Evolutionary conservation across 73 alveolate species (phyloP).

Genomic region (Tetrahymena thermophila): DNA sequence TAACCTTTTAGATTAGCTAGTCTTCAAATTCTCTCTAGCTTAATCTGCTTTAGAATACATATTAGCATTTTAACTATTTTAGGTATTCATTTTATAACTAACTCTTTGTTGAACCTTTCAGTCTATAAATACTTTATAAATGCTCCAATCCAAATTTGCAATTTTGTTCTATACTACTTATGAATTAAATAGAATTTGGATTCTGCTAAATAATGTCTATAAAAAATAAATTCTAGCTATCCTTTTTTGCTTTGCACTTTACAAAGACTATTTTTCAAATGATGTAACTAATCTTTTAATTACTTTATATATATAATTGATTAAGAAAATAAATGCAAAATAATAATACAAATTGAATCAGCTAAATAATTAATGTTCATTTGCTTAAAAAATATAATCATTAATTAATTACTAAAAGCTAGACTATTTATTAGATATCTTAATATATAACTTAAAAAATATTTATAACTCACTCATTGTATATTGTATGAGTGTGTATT

Average conservation of each 20-base stretch:
- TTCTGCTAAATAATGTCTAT: not conserved
- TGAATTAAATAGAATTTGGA: too few species aligned
- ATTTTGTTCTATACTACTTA: not conserved
- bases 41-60: not conserved
- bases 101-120: not conserved
- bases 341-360: not conserved
- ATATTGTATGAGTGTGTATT: too few species aligned
- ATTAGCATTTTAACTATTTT: not conserved
- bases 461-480: not conserved
- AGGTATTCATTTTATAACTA: not conserved
- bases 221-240: not conserved
- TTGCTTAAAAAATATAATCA: not conserved
- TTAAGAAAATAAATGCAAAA: not conserved
- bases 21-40: not conserved
- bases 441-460: not conserved
- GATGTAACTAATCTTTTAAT: not conserved
- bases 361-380: not conserved
- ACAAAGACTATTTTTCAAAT: not conserved
- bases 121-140: not conserved
- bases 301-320: not conserved
- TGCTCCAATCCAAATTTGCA: not conserved
- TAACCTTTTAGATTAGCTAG: not conserved
- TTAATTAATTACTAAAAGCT: too few species aligned
- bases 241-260: not conserved
- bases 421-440: not conserved